Percentiles rank a stretch among this genome's conserved stretches.
These are phyloP conservation scores for Purpureocillium takamizusanense DNA, from an alignment of 2,329 filamentous ascomycete species.

Conservation along the genomic window DNA sequence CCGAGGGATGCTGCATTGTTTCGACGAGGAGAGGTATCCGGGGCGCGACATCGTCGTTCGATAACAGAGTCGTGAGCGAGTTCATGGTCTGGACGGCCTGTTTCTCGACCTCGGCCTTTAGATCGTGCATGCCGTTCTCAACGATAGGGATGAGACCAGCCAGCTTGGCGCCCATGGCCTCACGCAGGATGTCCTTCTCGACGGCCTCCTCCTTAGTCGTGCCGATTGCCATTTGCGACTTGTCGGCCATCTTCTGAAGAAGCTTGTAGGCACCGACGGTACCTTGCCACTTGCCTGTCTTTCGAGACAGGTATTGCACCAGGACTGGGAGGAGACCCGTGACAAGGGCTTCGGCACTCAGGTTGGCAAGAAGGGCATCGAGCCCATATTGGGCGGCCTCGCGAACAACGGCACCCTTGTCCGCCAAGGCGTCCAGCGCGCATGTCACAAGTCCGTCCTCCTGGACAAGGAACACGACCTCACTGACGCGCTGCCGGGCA, in stretches of 20 bases:
- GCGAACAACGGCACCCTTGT: constrained; percentile 82
- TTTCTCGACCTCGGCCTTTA: constrained; percentile 83
- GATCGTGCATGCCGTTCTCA: constrained; percentile 89
- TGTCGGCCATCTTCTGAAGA: constrained; percentile 88
- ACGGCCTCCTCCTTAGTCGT: constrained; percentile 71
- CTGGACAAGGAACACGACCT: constrained; percentile 74
- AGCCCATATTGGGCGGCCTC: constrained; percentile 92
- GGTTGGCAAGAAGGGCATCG: constrained; percentile 72
- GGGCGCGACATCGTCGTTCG: constrained; percentile 93
- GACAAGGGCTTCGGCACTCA: constrained; percentile 76
- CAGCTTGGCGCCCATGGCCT: constrained; percentile 81
- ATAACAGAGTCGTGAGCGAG: constrained; percentile 77
- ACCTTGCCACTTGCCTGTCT: constrained; percentile 94
- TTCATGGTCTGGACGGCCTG: constrained; percentile 90
- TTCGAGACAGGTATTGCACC: constrained; percentile 66
- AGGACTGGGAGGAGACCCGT: constrained; percentile 73
- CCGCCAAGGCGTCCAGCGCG: constrained; percentile 76
- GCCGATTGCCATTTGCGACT: constrained; percentile 78
- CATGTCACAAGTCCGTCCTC: constrained; percentile 64
- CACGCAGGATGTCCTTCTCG: constrained; percentile 82
- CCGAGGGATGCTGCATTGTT: constrained; percentile 88
- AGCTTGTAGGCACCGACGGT: constrained; percentile 78
- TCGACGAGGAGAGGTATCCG: constrained; percentile 87
- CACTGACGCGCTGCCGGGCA: constrained; percentile 64
- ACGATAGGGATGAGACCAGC: constrained; percentile 84